Conservation (phyloP, 495 filamentous ascomycete genomes). For the Aspergillus nanangensis region DNA sequence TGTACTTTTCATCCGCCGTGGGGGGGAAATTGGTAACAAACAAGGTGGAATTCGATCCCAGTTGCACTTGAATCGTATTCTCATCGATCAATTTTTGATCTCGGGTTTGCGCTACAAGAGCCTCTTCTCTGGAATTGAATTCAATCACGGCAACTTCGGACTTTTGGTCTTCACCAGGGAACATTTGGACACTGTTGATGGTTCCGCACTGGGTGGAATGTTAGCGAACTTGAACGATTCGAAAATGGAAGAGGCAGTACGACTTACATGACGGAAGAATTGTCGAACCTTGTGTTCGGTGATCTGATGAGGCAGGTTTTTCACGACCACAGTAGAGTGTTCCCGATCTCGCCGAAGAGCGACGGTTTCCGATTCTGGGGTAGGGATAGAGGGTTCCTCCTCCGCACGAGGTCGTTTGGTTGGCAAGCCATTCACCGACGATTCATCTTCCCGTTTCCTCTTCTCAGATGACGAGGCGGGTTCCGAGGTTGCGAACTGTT, state of each 20-base stretch:
- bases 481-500: slow-evolving; percentile 19
- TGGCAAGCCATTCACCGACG: slow-evolving; percentile 35
- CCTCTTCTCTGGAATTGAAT: slow-evolving; percentile 76
- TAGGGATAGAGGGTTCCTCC: slow-evolving; percentile 25
- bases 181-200: slow-evolving; percentile 68
- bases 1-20: slow-evolving; percentile 73
- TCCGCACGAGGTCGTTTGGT: slow-evolving; percentile 58
- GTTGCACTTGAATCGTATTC: slow-evolving; percentile 62
- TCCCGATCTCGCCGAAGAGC: slow-evolving; percentile 77
- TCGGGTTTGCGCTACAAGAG: slow-evolving; percentile 70
- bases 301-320: slow-evolving; percentile 63
- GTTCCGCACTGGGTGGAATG: slow-evolving; percentile 58
- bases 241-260: background rate
- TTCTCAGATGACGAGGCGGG: slow-evolving; percentile 48
- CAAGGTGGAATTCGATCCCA: slow-evolving; percentile 71
- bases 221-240: no score
- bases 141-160: slow-evolving; percentile 76
- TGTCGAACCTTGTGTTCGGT: slow-evolving; percentile 71
- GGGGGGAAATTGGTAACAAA: slow-evolving; percentile 92
- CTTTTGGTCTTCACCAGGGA: slow-evolving; percentile 49
- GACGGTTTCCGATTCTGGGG: slow-evolving; percentile 27
- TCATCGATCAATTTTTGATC: slow-evolving; percentile 72
- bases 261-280: slow-evolving; percentile 77
- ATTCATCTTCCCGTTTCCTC: slow-evolving; percentile 65
- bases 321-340: slow-evolving; percentile 77